Percentiles rank a stretch among this genome's conserved stretches.
Conservation (phyloP, 768 basidiomycete species). For the Tulasnella sp. region DNA sequence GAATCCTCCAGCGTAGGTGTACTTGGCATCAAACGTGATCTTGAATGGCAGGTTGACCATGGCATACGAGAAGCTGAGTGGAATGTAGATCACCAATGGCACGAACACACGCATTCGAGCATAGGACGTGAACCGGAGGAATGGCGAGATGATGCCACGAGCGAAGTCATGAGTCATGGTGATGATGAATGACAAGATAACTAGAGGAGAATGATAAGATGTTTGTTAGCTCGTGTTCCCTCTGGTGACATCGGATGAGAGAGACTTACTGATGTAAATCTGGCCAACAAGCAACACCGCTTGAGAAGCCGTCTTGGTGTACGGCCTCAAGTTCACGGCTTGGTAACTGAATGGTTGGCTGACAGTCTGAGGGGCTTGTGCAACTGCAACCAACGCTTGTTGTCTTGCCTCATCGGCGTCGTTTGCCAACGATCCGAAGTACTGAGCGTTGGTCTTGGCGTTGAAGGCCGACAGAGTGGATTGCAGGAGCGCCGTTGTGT, state of each 20-base stretch:
- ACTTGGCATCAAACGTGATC: slow-evolving; percentile 37
- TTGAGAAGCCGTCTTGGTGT: slow-evolving; percentile 27
- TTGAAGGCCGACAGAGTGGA: slow-evolving; percentile 13
- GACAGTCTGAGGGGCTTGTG: slow-evolving; percentile 31
- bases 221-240: too few species aligned
- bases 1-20: slow-evolving; percentile 29
- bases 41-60: slow-evolving; percentile 40
- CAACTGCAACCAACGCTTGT: slow-evolving; percentile 34
- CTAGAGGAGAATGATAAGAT: background rate
- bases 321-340: slow-evolving; percentile 30
- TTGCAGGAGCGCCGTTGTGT: slow-evolving; percentile 28
- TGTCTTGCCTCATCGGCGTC: slow-evolving; percentile 30
- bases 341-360: slow-evolving; percentile 25
- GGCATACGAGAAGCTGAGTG: slow-evolving; percentile 38
- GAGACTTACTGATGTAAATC: slow-evolving; percentile 26
- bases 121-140: slow-evolving; percentile 33
- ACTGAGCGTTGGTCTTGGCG: slow-evolving; percentile 4
- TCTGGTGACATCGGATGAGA: background rate
- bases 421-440: slow-evolving; percentile 15
- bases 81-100: slow-evolving; percentile 34
- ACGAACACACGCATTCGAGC: slow-evolving; percentile 32
- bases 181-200: background rate
- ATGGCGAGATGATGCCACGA: slow-evolving; percentile 32
- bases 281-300: slow-evolving; percentile 33
- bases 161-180: slow-evolving; percentile 32